phyloP scores from a whole-genome alignment of 108 stramenopile species.

The Nitzschia sp. region DNA sequence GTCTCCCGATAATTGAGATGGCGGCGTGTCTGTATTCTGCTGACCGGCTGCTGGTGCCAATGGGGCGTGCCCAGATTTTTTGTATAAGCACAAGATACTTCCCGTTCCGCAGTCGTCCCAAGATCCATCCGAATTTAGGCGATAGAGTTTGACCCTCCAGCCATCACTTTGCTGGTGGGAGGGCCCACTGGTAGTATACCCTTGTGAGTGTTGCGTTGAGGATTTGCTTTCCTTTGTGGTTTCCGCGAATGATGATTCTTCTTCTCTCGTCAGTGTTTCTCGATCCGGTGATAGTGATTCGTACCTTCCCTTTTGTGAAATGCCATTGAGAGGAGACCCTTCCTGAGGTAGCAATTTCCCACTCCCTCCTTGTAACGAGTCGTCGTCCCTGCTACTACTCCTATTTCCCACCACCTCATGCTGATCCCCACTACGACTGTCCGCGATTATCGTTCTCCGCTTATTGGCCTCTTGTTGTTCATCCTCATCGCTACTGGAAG shows the following conservation, averaged over 20 bases:
- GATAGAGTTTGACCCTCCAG: conserved; percentile 89
- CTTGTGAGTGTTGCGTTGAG: background rate
- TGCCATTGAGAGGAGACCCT: background rate
- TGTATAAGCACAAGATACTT: conserved; percentile 73
- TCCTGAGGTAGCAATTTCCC: background rate
- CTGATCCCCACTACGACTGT: background rate
- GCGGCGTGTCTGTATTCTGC: background rate
- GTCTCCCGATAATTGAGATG: conserved; percentile 14
- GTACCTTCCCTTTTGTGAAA: background rate
- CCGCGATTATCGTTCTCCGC: background rate
- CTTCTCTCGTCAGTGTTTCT: background rate
- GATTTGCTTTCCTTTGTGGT: background rate
- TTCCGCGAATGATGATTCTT: too few species aligned
- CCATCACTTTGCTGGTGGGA: conserved; percentile 60
- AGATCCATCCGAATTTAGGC: conserved; percentile 81
- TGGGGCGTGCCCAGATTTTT: conserved; percentile 37
- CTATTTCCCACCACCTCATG: background rate
- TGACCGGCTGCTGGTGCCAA: background rate
- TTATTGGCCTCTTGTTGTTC: background rate
- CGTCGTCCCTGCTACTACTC: background rate
- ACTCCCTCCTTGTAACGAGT: background rate
- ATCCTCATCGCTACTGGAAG: conserved; percentile 13
- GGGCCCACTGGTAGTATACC: background rate
- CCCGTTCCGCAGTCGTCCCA: conserved; percentile 94
- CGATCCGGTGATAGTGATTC: background rate